Percentiles rank a stretch among this genome's conserved stretches.
These are phyloP conservation scores for Drosera spatulata DNA, from an alignment of 179 eudicot species.

Conservation along the genomic window DNA sequence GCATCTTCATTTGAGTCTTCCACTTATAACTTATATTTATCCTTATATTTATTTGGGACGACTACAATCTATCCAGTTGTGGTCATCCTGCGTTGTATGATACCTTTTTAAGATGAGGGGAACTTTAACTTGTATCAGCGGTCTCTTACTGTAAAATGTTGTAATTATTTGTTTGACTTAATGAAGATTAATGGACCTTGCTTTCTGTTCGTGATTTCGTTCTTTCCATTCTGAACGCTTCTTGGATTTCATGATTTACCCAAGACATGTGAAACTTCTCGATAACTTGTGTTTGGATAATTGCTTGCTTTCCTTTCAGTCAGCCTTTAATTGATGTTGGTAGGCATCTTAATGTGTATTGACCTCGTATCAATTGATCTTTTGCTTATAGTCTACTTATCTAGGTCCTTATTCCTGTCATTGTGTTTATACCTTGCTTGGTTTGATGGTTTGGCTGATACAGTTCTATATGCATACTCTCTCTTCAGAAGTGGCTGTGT, in stretches of 20 bases:
- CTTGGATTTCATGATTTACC: not conserved
- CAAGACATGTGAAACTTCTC: not conserved
- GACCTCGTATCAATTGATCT: too few species aligned
- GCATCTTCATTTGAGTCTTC: conserved; percentile 16
- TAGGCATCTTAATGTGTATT: too few species aligned
- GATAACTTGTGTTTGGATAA: too few species aligned
- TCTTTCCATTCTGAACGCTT: not conserved
- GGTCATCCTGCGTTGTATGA: conserved; percentile 3
- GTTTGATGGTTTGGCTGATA: too few species aligned
- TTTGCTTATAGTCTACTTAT: too few species aligned
- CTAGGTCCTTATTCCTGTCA: too few species aligned
- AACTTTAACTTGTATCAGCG: conserved; percentile 1
- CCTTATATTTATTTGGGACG: conserved; percentile 15
- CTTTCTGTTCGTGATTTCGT: not conserved
- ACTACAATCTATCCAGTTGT: not conserved
- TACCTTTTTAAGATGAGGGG: conserved; percentile 2
- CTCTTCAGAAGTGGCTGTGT: too few species aligned
- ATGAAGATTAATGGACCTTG: too few species aligned
- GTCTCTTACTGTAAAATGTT: conserved; percentile 5
- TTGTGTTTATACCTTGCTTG: too few species aligned
- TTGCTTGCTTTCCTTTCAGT: too few species aligned
- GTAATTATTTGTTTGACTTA: conserved; percentile 5
- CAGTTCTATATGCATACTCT: too few species aligned
- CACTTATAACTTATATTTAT: conserved; percentile 2
- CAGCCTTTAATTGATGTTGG: too few species aligned